Base-by-base conservation (phyloP, 2,329 filamentous ascomycete species). In the Apiospora hydei region DNA sequence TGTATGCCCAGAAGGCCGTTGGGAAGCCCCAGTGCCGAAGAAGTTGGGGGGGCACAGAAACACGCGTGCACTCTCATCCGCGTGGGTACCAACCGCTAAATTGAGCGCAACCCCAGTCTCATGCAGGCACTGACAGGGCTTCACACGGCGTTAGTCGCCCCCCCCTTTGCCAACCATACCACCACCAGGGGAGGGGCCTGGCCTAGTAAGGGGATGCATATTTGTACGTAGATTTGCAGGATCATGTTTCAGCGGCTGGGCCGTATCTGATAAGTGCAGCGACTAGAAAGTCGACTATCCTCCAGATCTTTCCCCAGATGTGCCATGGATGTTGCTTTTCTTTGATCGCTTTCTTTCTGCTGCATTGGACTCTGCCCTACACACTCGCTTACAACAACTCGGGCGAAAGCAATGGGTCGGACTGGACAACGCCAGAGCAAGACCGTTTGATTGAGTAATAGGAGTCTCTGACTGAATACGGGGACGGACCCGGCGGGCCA, bases 41-140 rank as follows among this genome's bases (percentile, higher is more conserved):
- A 64, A 41, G 57, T 41, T 64, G 34, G 57, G 57, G 53, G 53
- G 34, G 21, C 57, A 64, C 57, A 64, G 57, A 38, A 64, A 64
- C 57, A 64, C 34, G 57, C 57, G 57, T 64, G 57, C 34, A 41
- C 57, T n/a, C 57, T 21, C 30, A 24, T 41, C 57, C 34, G 57
- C 57, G 34, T 64, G 57, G 57, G 57, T 64, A 64, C 30, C 7
- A 64, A 64, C 57, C 57, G n/a, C 57, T 64, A 64, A 64, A 41
- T n/a, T 64, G 18, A n/a, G 57, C 57, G 53, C 57, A 41, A 41
- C 57, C 57, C 57, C 57, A 38, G 57, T 64, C 34, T 4, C 57
- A 64, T 64, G 57, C 57, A 64, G 57, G 57, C 57, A 64, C 57
- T 64, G 57, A 41, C 57, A 64, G 34, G 30, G 34, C 30, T 41